Evolutionary conservation across 805 yeast genomes (phyloP), one percentile per base, ranked within the genome.

Genomic region (Myxozyma neotropica): DNA sequence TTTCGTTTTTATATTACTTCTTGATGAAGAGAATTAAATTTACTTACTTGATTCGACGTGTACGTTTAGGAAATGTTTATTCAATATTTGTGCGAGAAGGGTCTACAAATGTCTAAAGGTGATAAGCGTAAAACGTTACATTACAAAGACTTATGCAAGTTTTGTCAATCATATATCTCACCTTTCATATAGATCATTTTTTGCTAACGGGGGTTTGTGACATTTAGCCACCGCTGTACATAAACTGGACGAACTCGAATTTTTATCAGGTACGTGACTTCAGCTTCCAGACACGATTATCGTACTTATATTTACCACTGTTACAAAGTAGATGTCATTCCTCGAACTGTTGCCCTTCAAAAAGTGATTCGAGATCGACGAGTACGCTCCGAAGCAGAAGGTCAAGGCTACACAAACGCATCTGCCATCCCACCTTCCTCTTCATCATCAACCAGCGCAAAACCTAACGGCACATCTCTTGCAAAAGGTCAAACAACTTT

Each of bases 91-190:
- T 57, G 66, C 43, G 66, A 57, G 47, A 59, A 59, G 24, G 64
- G 67, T n/a, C 31, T 52, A 23, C 57, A 57, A 23, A 57, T 61
- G 58, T 55, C 70, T 10, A 53, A 59, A 31, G 39, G 55, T 17
- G 70, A 67, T n/a, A 52, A 55, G 26, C 55, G 69, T 33, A 55
- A 61, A 36, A 64, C 68, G 21, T 26, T 67, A 33, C 68, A 60
- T n/a, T 67, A 67, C 44, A 67, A 57, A 39, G 70, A 67, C 44
- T 19, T 63, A 17, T 63, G 65, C 58, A 44, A 8, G 63, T 24
- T 42, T n/a, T n/a, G n/a, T n/a, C n/a, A n/a, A n/a, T n/a, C n/a
- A n/a, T n/a, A n/a, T n/a, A n/a, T n/a, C n/a, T n/a, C n/a, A n/a
- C n/a, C n/a, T n/a, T n/a, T n/a, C n/a, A n/a, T n/a, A n/a, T n/a